Base-by-base conservation (phyloP, 1,284 basidiomycete species). In the Heterobasidion annosum region DNA sequence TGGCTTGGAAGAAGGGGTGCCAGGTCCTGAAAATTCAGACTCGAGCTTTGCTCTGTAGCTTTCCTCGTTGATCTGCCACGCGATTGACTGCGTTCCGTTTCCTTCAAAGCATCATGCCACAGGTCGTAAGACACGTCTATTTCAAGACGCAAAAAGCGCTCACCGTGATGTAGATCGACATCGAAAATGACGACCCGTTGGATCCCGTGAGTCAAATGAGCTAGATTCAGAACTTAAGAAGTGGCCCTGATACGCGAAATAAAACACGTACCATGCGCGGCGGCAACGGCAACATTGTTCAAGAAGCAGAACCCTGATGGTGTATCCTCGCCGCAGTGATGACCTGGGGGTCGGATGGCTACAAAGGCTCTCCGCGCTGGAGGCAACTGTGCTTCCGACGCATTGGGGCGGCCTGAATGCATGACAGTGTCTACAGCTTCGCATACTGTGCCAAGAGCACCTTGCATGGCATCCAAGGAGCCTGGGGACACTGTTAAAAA, bases 281-380 rank as follows among this genome's bases (percentile, higher is more conserved):
- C 91, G 0, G 81, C 94, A 2, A 98, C 82, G 1, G 88, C 84
- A 0, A 95, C 91, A 64, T 98, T 98, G 65, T 98, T 98, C 43
- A 97, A 81, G 64, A 96, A 93, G 69, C 93, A 98, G 68, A 94
- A 95, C 0, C 95, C 96, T 8, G 85, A 88, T 0, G 95, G 95
- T 0, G 79, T 81, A 58, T 92, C 82, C 68, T 93, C 91, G 1
- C 90, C 89, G 62, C 93, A 96, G 63, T 95, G 93, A 72, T 94
- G 93, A 0, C 93, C 93, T 0, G 93, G 93, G 0, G 93, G 93
- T 46, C 93, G 73, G 34, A 96, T 79, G 0, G 83, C 86, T 10
- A 91, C 91, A 67, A 96, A 96, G 0, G 88, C 89, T 37, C 82
- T 79, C 12, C 55, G 67, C 51, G 62, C 62, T 0, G 57, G 18